These are phyloP conservation scores for Protomyces inundatus DNA, from an alignment of 1,139 yeast genomes.

Conservation along the genomic window DNA sequence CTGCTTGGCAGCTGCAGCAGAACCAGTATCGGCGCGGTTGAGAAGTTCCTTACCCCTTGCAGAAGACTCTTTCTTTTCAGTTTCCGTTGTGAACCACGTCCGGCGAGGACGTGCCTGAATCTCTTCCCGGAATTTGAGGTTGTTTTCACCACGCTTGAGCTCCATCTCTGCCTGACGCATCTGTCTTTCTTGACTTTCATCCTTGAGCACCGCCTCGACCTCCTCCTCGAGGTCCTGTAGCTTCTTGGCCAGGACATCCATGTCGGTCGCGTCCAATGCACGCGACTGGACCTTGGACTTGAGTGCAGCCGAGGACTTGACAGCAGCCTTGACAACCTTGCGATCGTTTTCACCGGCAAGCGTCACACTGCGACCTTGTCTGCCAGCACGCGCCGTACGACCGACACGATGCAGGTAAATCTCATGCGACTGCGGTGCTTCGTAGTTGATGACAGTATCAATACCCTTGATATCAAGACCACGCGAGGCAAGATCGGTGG, in stretches of 20 bases:
- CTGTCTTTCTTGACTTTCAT: slow-evolving; percentile 85
- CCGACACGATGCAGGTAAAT: slow-evolving; percentile 95
- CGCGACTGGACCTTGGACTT: slow-evolving; percentile 62
- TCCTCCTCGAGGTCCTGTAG: slow-evolving; percentile 56
- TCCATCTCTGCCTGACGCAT: slow-evolving; percentile 71
- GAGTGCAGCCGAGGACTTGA: slow-evolving; percentile 53
- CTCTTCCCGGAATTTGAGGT: slow-evolving; percentile 73
- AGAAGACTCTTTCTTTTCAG: slow-evolving; percentile 51
- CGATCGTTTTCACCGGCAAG: slow-evolving; percentile 94
- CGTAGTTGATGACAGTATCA: slow-evolving; percentile 87
- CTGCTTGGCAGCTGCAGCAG: not conserved
- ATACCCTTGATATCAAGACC: slow-evolving; percentile 98
- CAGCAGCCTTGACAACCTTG: slow-evolving; percentile 79
- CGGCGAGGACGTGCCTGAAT: slow-evolving; percentile 86
- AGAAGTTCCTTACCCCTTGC: slow-evolving; percentile 6
- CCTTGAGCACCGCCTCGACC: slow-evolving; percentile 72
- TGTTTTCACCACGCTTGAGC: slow-evolving; percentile 73
- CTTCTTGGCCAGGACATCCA: slow-evolving; percentile 59
- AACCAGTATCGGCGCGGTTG: not conserved
- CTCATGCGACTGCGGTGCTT: slow-evolving; percentile 90
- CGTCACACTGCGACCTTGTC: slow-evolving; percentile 87
- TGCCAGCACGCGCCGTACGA: slow-evolving; percentile 98
- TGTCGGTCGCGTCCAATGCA: slow-evolving; percentile 77
- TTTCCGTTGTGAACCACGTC: slow-evolving; percentile 88
- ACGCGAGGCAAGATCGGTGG: slow-evolving; percentile 98